A percentile compares a stretch with the other conserved stretches of the same genome.
Evolutionary conservation across 805 yeast species (phyloP).

Genomic region (Yarrowia sp.): DNA sequence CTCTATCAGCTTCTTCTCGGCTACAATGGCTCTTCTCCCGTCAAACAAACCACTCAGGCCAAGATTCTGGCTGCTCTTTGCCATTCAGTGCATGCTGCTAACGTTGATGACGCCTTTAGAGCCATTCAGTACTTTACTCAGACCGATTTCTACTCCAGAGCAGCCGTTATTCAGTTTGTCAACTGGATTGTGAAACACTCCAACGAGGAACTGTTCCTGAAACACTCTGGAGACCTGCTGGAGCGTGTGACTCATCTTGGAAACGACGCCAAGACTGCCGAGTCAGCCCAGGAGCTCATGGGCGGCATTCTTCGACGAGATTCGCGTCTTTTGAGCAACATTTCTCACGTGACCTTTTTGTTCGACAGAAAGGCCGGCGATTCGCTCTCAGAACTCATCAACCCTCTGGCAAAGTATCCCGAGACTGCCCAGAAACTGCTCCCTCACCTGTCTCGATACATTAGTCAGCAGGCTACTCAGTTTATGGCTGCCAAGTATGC

Average conservation of each 20-base stretch:
- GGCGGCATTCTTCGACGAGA: slow-evolving; percentile 67
- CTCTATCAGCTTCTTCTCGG: slow-evolving; percentile 63
- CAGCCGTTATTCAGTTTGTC: slow-evolving; percentile 66
- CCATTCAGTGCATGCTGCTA: slow-evolving; percentile 62
- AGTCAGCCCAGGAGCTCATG: slow-evolving; percentile 70
- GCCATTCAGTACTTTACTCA: slow-evolving; percentile 68
- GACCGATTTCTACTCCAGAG: slow-evolving; percentile 59
- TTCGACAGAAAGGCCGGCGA: slow-evolving; percentile 59
- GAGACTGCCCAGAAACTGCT: slow-evolving; percentile 25
- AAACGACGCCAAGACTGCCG: slow-evolving; percentile 14
- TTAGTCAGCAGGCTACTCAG: slow-evolving; percentile 59
- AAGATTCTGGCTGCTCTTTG: slow-evolving; percentile 59
- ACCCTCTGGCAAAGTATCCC: slow-evolving; percentile 26
- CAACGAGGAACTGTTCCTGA: slow-evolving; percentile 23
- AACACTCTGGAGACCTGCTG: slow-evolving; percentile 17
- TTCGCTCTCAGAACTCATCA: slow-evolving; percentile 23
- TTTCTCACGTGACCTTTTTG: slow-evolving; percentile 66
- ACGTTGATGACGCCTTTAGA: slow-evolving; percentile 56
- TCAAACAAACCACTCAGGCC: slow-evolving; percentile 60
- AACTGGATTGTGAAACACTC: slow-evolving; percentile 53
- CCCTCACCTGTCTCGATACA: slow-evolving; percentile 19
- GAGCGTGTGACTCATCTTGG: slow-evolving; percentile 25
- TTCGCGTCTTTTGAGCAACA: slow-evolving; percentile 55
- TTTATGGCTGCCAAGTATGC: slow-evolving; percentile 70
- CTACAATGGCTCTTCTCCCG: slow-evolving; percentile 59